A percentile compares a stretch with the other conserved stretches of the same genome.
Evolutionary conservation across 352 stramenopile genomes (phyloP).

Genomic region (Phytophthora pinifolia): DNA sequence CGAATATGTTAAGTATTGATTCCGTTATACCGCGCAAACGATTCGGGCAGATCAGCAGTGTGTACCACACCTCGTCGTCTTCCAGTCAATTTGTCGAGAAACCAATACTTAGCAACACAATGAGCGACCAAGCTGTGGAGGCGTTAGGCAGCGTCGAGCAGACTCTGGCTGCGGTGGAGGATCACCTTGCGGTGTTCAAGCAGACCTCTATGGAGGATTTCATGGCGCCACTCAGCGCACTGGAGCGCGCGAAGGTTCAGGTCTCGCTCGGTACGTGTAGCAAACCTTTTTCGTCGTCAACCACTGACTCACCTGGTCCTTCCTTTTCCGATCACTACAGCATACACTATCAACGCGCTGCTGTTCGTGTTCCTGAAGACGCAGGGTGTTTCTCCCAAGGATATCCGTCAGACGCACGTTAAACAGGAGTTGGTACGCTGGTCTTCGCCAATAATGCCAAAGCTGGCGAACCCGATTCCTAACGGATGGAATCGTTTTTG

Average conservation of each 20-base stretch:
- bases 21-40: no score
- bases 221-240: constrained; percentile 49
- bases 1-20: no score
- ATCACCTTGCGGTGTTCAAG: constrained; percentile 67
- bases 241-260: constrained; percentile 84
- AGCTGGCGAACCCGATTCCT: neutral
- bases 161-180: constrained; percentile 74
- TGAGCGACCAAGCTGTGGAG: constrained; percentile 67
- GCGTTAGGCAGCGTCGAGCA: constrained; percentile 74
- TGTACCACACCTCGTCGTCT: constrained; percentile 17
- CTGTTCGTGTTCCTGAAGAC: constrained; percentile 89
- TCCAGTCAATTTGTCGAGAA: constrained; percentile 23
- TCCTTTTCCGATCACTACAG: constrained; percentile 26
- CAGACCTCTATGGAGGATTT: constrained; percentile 59
- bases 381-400: constrained; percentile 84
- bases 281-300: constrained; percentile 1
- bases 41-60: constrained; percentile 3
- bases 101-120: constrained; percentile 17
- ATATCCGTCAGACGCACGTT: constrained; percentile 88
- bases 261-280: constrained; percentile 70
- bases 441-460: neutral
- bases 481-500: neutral
- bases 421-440: constrained; percentile 80
- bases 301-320: constrained; percentile 1
- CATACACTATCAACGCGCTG: constrained; percentile 86